These are phyloP conservation scores for Roridomyces roridus DNA, from an alignment of 768 basidiomycete species.

Conservation along the genomic window DNA sequence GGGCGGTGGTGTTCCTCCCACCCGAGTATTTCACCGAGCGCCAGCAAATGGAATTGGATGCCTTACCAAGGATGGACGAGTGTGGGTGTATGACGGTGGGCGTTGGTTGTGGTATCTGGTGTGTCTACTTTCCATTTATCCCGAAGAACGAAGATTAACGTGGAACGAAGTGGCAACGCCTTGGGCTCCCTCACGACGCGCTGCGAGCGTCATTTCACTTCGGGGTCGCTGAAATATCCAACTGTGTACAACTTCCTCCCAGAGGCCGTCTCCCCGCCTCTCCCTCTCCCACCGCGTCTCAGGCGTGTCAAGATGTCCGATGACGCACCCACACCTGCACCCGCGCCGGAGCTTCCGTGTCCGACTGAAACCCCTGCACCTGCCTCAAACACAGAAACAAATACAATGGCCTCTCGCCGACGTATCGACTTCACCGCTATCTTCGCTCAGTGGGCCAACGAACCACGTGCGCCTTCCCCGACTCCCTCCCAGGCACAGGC, in stretches of 20 bases:
- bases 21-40: constrained; percentile 7
- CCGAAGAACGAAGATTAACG: too few relatives aligned
- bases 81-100: constrained; percentile 1
- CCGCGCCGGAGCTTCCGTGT: too few relatives aligned
- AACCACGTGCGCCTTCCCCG: too few relatives aligned
- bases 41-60: not conserved
- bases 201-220: not conserved
- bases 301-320: too few relatives aligned
- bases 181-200: not conserved
- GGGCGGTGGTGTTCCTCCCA: not conserved
- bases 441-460: too few relatives aligned
- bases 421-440: too few relatives aligned
- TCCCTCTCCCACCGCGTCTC: not conserved
- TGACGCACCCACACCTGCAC: too few relatives aligned
- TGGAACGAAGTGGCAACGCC: not conserved
- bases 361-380: too few relatives aligned
- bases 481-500: too few relatives aligned
- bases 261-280: not conserved
- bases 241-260: constrained; percentile 1
- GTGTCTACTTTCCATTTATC: not conserved
- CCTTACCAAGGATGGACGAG: not conserved
- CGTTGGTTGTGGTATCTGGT: constrained; percentile 7
- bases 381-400: too few relatives aligned
- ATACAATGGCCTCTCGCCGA: too few relatives aligned
- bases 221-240: not conserved